Evolutionary conservation across 805 yeast genomes (phyloP), one percentile per base, ranked within the genome.

Genomic region (Kazachstania psychrophila): DNA sequence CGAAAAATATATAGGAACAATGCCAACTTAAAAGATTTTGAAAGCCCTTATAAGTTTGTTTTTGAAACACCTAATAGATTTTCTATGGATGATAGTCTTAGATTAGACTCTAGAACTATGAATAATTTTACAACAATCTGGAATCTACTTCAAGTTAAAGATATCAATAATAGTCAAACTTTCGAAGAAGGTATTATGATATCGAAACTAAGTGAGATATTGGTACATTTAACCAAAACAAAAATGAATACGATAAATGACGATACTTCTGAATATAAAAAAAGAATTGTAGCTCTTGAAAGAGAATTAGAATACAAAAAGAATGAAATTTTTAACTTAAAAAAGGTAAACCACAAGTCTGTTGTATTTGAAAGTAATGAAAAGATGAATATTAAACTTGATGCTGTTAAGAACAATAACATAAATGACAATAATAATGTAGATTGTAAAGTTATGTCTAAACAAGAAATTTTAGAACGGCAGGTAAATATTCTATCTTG

Each of bases 1-100:
- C 14, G n/a, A 19, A 7, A 23, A 11, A 4, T 23, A n/a, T 9
- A 12, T 6, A 5, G 12, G 11, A 18, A 15, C n/a, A 4, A 18
- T 13, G n/a, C 5, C 15, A 11, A 8, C 12, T 12, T 10, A 6
- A 29, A 10, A 13, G 27, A 27, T 13, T 23, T 40, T 22, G 40
- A 38, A 22, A 45, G 41, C 33, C 49, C 51, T 5, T 53, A 53
- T 31, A 49, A 48, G 12, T 45, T 38, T 34, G 54, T 52, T 12
- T 53, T 48, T 38, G 53, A 52, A 11, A 41, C 45, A 3, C 52
- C 50, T 19, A 39, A 37, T 31, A 38, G 40, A 13, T 40, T 25
- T 27, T 16, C 40, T 13, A 24, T 31, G 27, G 34, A 36, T 23
- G 39, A 35, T 23, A 31, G 38, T 19, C 25, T 30, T 10, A 31